Conservation (phyloP, 2,329 filamentous ascomycete genomes). For the Paracamarosporium sp. region DNA sequence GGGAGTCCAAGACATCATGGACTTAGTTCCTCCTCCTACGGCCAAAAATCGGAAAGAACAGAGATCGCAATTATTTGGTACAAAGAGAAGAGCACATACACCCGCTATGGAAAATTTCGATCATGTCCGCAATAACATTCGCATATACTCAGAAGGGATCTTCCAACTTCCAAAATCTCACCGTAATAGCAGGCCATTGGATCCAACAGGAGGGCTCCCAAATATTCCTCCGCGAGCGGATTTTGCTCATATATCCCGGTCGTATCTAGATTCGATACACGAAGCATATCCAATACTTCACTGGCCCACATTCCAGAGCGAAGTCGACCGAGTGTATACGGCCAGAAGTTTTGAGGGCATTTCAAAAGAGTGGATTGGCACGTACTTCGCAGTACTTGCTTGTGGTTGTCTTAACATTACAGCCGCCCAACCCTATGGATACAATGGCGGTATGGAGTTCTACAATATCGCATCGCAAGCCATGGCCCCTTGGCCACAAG, state of each 20-base stretch:
- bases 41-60: slow-evolving; percentile 52
- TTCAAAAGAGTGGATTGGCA: slow-evolving; percentile 74
- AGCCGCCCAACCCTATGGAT: slow-evolving; percentile 61
- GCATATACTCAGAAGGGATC: slow-evolving; percentile 76
- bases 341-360: slow-evolving; percentile 65
- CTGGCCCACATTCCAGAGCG: slow-evolving; percentile 80
- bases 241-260: slow-evolving; percentile 74
- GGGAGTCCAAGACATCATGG: slow-evolving; percentile 54
- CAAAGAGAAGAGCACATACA: slow-evolving; percentile 62
- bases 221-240: slow-evolving; percentile 72
- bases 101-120: slow-evolving; percentile 72
- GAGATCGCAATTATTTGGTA: slow-evolving; percentile 8
- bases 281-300: slow-evolving; percentile 84
- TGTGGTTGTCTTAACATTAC: slow-evolving; percentile 78
- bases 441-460: slow-evolving; percentile 66
- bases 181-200: slow-evolving; percentile 52
- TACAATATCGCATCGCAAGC: slow-evolving; percentile 73
- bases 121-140: slow-evolving; percentile 74
- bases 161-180: slow-evolving; percentile 76
- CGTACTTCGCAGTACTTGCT: slow-evolving; percentile 84
- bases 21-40: slow-evolving; percentile 46
- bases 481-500: slow-evolving; percentile 83
- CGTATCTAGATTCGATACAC: slow-evolving; percentile 80
- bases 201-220: slow-evolving; percentile 59
- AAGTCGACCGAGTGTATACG: slow-evolving; percentile 79